Conservation (phyloP, 2,329 filamentous ascomycete genomes). For the Ophiostoma tasmaniense region DNA sequence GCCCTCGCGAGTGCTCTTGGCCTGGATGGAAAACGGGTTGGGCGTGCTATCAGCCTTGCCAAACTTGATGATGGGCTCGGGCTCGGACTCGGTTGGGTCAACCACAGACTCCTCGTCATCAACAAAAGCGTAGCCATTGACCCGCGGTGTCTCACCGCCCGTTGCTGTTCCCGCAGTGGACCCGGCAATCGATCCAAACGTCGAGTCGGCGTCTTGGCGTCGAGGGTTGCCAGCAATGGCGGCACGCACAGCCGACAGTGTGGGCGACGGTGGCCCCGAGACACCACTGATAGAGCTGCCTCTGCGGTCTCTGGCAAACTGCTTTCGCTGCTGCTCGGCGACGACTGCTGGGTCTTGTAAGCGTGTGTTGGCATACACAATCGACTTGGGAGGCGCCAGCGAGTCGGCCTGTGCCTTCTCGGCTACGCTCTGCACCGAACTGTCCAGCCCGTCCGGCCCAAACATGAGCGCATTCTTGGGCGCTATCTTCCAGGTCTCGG, state of each 20-base stretch:
- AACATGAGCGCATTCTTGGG: constrained; percentile 90
- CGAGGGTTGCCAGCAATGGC: constrained; percentile 69
- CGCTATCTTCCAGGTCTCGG: constrained; percentile 65
- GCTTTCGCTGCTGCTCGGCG: background rate
- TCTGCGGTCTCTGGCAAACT: background rate
- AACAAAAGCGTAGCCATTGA: constrained; percentile 92
- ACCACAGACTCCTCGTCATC: constrained; percentile 56
- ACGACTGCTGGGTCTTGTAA: constrained; percentile 45
- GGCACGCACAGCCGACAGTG: constrained; percentile 73
- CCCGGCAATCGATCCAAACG: constrained; percentile 22
- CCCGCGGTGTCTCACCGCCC: constrained; percentile 73
- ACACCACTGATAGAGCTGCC: constrained; percentile 26
- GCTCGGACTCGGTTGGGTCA: constrained; percentile 32
- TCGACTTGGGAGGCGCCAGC: constrained; percentile 64
- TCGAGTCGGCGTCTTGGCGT: constrained; percentile 53
- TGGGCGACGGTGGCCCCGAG: constrained; percentile 64
- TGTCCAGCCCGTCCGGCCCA: constrained; percentile 55
- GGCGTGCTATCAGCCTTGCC: constrained; percentile 53
- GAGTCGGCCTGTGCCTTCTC: constrained; percentile 63
- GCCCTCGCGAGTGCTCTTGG: constrained; percentile 67
- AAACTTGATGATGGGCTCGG: constrained; percentile 43
- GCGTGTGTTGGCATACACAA: constrained; percentile 78
- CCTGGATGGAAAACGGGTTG: constrained; percentile 73
- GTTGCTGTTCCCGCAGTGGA: constrained; percentile 9
- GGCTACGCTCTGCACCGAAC: constrained; percentile 51